phyloP scores from a whole-genome alignment of 163 green algal species.

The Prototheca wickerhamii region DNA sequence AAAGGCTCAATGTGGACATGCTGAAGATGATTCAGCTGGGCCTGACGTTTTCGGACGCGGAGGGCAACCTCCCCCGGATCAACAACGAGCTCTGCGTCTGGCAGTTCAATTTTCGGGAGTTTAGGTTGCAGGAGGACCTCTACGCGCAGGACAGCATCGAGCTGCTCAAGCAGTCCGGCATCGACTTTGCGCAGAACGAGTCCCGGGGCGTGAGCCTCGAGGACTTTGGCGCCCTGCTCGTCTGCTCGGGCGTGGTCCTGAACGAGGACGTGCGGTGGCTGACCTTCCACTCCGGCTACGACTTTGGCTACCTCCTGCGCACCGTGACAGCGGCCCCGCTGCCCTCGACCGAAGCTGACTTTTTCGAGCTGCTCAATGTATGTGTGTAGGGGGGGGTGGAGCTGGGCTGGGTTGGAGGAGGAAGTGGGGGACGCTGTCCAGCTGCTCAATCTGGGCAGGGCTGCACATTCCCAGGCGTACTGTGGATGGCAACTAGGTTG shows the following conservation, averaged over 20 bases:
- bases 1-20: constrained; percentile 94
- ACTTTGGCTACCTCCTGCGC: constrained; percentile 99
- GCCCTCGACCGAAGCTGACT: constrained; percentile 76
- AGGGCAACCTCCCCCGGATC: constrained; percentile 78
- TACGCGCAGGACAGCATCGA: constrained; percentile 96
- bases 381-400: background rate
- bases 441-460: background rate
- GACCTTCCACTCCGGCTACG: constrained; percentile 85
- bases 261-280: constrained; percentile 73
- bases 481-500: background rate
- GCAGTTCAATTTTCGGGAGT: constrained; percentile 99
- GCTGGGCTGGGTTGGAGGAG: background rate
- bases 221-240: constrained; percentile 94
- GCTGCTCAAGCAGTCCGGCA: constrained; percentile 90
- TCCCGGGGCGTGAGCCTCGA: constrained; percentile 83
- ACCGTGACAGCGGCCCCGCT: constrained; percentile 83
- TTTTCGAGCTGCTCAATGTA: constrained; percentile 82
- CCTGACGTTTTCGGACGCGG: constrained; percentile 88
- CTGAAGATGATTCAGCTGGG: constrained; percentile 99
- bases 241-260: constrained; percentile 85
- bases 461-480: no score
- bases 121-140: constrained; percentile 84
- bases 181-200: constrained; percentile 91
- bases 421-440: background rate
- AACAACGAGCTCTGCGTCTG: constrained; percentile 87